Evolutionary conservation across 2,329 filamentous ascomycete species (phyloP).

Genomic region (Fusarium papillatum): DNA sequence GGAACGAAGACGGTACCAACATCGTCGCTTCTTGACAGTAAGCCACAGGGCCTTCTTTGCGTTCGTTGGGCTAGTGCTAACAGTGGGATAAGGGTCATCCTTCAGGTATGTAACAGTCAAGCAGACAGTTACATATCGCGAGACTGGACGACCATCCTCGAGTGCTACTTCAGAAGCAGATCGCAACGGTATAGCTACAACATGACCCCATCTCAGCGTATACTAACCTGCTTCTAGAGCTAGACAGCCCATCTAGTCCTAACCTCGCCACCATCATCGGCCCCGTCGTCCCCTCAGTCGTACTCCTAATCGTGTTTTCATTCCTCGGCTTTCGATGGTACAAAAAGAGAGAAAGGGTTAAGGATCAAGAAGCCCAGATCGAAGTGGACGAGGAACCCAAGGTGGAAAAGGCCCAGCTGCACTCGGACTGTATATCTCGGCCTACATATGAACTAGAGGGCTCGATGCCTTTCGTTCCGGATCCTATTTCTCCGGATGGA

Average conservation of each 20-base stretch:
- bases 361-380: background rate
- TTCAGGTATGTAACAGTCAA: background rate
- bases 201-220: too few species aligned
- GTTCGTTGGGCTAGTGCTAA: background rate
- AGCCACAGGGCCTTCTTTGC: background rate
- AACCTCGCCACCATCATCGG: background rate
- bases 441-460: background rate
- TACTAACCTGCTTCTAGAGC: background rate
- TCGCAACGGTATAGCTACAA: background rate
- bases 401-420: background rate
- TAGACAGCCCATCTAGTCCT: background rate
- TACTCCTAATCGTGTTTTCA: background rate
- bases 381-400: background rate
- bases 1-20: background rate
- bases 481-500: accelerated
- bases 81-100: background rate
- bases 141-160: background rate
- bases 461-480: background rate
- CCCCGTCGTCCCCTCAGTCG: background rate
- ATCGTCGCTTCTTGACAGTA: background rate
- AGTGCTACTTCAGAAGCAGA: background rate
- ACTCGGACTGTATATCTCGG: background rate
- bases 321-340: background rate
- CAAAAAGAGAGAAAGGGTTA: background rate
- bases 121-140: background rate